These are phyloP conservation scores for Magnusiomyces starmeri DNA, from an alignment of 1,139 yeast species.

Conservation along the genomic window DNA sequence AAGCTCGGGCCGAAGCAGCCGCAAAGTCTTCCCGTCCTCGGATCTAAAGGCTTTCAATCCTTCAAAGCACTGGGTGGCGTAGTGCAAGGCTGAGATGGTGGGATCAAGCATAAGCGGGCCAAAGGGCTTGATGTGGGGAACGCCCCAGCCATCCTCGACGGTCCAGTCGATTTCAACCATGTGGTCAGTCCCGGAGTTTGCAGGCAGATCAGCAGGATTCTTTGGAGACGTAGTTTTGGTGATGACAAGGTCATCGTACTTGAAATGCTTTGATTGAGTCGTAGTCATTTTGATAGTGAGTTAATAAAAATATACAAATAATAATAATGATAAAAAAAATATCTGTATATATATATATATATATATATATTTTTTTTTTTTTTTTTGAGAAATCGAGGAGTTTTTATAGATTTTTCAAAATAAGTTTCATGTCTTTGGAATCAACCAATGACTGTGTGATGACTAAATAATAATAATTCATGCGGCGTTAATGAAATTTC, in stretches of 20 bases:
- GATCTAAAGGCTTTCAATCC: constrained; percentile 33
- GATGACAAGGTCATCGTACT: constrained; percentile 13
- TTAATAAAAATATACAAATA: too few species aligned
- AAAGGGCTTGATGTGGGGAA: constrained; percentile 38
- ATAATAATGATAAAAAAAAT: too few species aligned
- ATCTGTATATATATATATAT: too few species aligned
- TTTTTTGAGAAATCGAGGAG: too few species aligned
- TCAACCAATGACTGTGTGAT: too few species aligned
- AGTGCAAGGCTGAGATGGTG: constrained; percentile 30
- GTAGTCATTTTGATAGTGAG: too few species aligned
- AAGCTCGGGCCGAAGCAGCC: constrained; percentile 39
- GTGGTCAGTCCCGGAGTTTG: constrained; percentile 35
- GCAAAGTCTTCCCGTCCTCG: constrained; percentile 31
- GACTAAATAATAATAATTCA: too few species aligned
- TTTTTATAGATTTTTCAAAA: too few species aligned
- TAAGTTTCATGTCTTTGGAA: too few species aligned
- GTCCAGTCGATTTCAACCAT: constrained; percentile 40
- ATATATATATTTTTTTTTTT: too few species aligned
- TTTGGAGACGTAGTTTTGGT: constrained; percentile 10
- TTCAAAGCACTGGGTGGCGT: constrained; percentile 33
- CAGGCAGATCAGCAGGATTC: constrained; percentile 18
- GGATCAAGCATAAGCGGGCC: constrained; percentile 34
- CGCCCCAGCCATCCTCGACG: constrained; percentile 36
- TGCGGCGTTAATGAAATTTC: too few species aligned
- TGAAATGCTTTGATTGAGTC: constrained; percentile 11